These are phyloP conservation scores for Salix suchowensis DNA, from an alignment of 345 rosid species.

Conservation along the genomic window DNA sequence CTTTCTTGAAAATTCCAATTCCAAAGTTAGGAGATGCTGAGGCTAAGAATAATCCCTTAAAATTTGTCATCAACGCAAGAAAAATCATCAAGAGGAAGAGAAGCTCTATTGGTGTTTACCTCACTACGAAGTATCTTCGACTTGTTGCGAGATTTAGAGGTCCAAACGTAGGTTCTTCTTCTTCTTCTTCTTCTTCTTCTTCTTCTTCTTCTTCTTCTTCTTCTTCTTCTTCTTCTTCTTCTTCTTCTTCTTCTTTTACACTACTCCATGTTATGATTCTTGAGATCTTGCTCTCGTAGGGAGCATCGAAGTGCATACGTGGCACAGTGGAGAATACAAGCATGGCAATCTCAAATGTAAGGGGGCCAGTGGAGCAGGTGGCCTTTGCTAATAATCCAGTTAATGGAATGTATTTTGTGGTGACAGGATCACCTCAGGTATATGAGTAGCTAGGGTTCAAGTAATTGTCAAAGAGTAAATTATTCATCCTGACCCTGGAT, in stretches of 20 bases:
- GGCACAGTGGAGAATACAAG: conserved; percentile 35
- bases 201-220: too few relatives aligned
- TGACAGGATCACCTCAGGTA: conserved; percentile 43
- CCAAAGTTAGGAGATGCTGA: conserved; percentile 13
- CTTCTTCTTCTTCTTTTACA: too few relatives aligned
- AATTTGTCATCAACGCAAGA: conserved; percentile 30
- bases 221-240: too few relatives aligned
- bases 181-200: too few relatives aligned
- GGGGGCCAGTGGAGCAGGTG: conserved; percentile 40
- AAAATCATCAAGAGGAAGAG: conserved; percentile 27
- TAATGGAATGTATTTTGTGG: conserved; percentile 37
- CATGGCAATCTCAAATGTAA: conserved; percentile 36
- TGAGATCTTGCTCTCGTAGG: conserved; percentile 13
- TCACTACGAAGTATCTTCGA: conserved; percentile 27
- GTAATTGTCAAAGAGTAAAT: background rate
- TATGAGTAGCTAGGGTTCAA: background rate
- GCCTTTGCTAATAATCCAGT: conserved; percentile 39
- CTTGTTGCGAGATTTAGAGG: conserved; percentile 23
- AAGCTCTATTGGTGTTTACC: conserved; percentile 21
- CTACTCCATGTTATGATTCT: background rate
- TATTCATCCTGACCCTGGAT: too few relatives aligned
- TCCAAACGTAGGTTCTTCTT: conserved; percentile 28
- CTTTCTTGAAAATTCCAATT: conserved; percentile 26
- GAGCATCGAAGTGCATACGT: conserved; percentile 23
- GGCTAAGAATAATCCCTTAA: conserved; percentile 23